Evolutionary conservation across 768 basidiomycete genomes (phyloP), one percentile per base, ranked within the genome.

Genomic region (Pisolithus orientalis): DNA sequence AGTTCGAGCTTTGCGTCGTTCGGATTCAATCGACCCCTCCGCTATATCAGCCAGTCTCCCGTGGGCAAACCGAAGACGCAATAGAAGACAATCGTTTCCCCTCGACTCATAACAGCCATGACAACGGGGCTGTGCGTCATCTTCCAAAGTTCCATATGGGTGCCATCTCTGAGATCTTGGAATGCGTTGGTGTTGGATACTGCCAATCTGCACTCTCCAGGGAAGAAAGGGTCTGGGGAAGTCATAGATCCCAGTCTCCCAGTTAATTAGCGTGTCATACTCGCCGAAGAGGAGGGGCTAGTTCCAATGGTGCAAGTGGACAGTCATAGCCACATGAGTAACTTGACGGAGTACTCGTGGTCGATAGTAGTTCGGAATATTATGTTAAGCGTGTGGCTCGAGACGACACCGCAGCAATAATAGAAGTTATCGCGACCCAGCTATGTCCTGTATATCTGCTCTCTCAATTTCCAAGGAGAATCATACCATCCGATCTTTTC

Each of bases 221-320:
- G 61, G 25, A 60, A 67, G 37, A 59, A 21, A 24, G 11, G 52
- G 24, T n/a, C n/a, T 31, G 29, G 89, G 71, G 1, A 71, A 76
- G 11, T 71, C 62, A 66, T 76, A 78, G 47, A 90, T 76, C 14
- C 84, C 83, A 5, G 77, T 74, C 66, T 90, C 87, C 87, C 87
- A 90, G 64, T 90, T 83, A 42, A 80, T 69, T 47, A 90, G 78
- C 1, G 87, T 90, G 5, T 84, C 87, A 56, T 89, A 90, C 54
- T 85, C 83, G 57, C 90, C 88, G 62, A 87, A 86, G 45, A 87
- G 70, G 40, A 90, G 75, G 24, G 76, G 21, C 21, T 21, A 21
- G 21, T 21, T 21, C 21, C 21, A 21, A 21, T 21, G 21, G 21
- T 21, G 21, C 21, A 21, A 1, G 21, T 21, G 21, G 21, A 21